These are phyloP conservation scores for Saccharomyces hybrid DNA, from an alignment of 1,139 yeast genomes.

Conservation along the genomic window DNA sequence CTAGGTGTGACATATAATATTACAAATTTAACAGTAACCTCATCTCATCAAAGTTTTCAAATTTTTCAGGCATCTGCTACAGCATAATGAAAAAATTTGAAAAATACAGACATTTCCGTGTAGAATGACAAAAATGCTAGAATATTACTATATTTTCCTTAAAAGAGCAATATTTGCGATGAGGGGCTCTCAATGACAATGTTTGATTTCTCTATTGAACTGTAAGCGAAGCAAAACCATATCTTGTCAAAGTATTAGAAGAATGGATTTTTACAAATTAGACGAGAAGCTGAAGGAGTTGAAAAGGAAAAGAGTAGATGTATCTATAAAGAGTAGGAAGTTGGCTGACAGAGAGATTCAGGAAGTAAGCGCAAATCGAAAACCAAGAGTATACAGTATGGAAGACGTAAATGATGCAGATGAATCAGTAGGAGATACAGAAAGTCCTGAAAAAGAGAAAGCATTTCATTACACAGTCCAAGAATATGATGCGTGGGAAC, in stretches of 20 bases:
- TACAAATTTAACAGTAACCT: constrained; percentile 1
- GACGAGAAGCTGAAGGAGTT: constrained; percentile 27
- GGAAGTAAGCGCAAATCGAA: constrained; percentile 34
- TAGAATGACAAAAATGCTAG: background rate
- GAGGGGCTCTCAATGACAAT: background rate
- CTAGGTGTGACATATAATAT: background rate
- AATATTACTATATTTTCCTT: background rate
- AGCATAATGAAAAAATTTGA: background rate
- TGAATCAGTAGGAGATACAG: constrained; percentile 33
- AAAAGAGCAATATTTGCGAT: background rate
- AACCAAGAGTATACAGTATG: constrained; percentile 30
- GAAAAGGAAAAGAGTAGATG: constrained; percentile 33
- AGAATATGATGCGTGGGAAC: constrained; percentile 62
- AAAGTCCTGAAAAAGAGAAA: constrained; percentile 1
- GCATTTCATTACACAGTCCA: constrained; percentile 49
- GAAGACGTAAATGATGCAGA: constrained; percentile 31
- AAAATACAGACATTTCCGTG: background rate
- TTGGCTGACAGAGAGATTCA: constrained; percentile 33
- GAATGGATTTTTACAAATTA: constrained; percentile 14
- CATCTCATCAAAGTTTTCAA: constrained; percentile 11
- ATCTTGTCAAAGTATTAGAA: background rate
- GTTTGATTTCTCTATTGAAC: background rate
- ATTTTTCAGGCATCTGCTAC: constrained; percentile 2
- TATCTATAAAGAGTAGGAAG: constrained; percentile 36
- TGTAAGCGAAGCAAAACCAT: background rate